Conservation (phyloP, 1,284 basidiomycete genomes). For the Boletus semigastroideus region DNA sequence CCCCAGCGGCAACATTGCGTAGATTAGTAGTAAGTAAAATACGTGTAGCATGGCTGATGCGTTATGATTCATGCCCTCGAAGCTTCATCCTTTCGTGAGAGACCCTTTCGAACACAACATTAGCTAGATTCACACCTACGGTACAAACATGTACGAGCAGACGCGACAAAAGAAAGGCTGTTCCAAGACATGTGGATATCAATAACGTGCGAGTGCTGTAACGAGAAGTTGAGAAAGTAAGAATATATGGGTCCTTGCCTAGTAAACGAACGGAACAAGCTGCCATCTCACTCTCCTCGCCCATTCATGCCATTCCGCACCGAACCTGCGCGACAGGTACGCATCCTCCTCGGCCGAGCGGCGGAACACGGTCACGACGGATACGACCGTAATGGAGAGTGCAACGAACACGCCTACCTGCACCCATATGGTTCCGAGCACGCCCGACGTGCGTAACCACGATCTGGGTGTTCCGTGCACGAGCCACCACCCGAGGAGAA, state of each 20-base stretch:
- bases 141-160: too few species aligned
- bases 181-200: not conserved
- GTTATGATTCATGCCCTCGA: too few species aligned
- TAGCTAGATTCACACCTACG: too few species aligned
- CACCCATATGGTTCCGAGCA: not conserved
- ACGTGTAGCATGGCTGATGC: too few species aligned
- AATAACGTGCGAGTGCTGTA: not conserved
- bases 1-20: too few species aligned
- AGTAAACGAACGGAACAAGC: slow-evolving; percentile 15
- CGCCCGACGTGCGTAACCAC: slow-evolving; percentile 17
- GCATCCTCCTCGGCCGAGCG: slow-evolving; percentile 14
- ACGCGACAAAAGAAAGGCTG: not conserved
- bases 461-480: slow-evolving; percentile 6
- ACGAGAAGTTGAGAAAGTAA: not conserved
- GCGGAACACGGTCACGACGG: slow-evolving; percentile 4
- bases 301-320: slow-evolving; percentile 20
- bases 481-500: slow-evolving; percentile 3
- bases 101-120: too few species aligned
- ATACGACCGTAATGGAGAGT: not conserved
- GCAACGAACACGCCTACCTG: not conserved
- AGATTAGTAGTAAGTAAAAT: too few species aligned
- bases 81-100: too few species aligned
- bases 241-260: not conserved
- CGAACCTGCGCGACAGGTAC: slow-evolving; percentile 13
- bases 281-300: slow-evolving; percentile 13